Percentiles rank a stretch among this genome's conserved stretches.
Conservation (phyloP, 2,329 filamentous ascomycete genomes). For the Aureobasidium sp. region DNA sequence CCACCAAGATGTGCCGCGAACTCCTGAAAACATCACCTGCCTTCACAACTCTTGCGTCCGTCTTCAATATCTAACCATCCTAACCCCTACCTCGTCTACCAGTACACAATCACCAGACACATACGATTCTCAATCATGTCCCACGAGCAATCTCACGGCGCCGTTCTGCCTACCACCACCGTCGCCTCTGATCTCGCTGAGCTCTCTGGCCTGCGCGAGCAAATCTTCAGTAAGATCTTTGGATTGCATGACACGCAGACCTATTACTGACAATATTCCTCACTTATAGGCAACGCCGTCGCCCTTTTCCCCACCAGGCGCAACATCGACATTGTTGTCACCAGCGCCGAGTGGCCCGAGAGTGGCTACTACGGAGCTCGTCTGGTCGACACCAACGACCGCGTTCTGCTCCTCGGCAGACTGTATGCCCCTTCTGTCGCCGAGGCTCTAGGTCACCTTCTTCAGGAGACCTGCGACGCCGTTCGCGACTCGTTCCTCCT, state of each 20-base stretch:
- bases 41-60: neutral
- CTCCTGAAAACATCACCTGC: neutral
- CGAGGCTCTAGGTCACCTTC: neutral
- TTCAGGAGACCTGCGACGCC: neutral
- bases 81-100: neutral
- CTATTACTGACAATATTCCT: neutral
- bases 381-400: neutral
- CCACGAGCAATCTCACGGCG: neutral
- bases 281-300: neutral
- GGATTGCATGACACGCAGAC: neutral
- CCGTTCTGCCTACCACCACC: neutral
- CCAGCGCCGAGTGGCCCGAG: constrained; percentile 4
- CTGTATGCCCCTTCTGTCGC: neutral
- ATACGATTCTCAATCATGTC: neutral
- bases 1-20: too few species aligned
- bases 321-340: neutral
- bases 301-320: neutral
- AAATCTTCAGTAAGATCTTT: neutral
- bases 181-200: neutral
- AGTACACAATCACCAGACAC: neutral
- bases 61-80: neutral
- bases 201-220: neutral
- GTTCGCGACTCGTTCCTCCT: constrained; percentile 2
- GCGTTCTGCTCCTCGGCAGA: neutral
- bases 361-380: constrained; percentile 7